Base-by-base conservation (phyloP, 345 rosid genomes). In the Arabis hirsuta region DNA sequence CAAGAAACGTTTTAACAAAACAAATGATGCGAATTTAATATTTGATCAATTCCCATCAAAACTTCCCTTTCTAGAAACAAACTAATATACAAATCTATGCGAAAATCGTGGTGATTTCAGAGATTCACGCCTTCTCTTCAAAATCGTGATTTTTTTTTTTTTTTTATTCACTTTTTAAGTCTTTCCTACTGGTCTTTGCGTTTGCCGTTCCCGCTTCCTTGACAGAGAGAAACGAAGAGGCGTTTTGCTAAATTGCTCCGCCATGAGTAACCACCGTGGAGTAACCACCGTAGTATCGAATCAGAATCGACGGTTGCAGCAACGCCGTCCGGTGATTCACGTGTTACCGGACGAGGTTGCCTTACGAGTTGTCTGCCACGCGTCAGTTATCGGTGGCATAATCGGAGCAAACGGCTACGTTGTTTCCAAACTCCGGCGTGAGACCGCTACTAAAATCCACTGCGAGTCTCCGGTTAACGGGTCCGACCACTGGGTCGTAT, bases 331-430 rank as follows among this genome's bases (percentile, higher is more conserved):
- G 24, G 55, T 65, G 31, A 72, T 66, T 13, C 59, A 77, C 50
- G 59, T 71, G 12, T 50, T 57, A 32, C 74, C 79, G 0, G 81
- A 74, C 16, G 76, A 79, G 50, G 69, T 76, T 12, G 67, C 82
- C 0, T 48, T 84, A 27, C 83, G 88, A 54, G 55, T 84, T 9
- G 73, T 81, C 20, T 84, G 88, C 62, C 84, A 77, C 55, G 71
- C 56, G 12, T 79, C 84, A 22, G 76, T 65, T 4, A 32, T 81
- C 45, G 81, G 83, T 0, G 84, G 84, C 5, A 57, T 84, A 16
- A 72, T 84, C 76, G 88, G 88, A 24, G 34, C 47, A 7, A 72
- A 78, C 36, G 88, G 86, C 14, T 34, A 3, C 8, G 54, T 79
- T 9, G 63, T 84, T 14, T 68, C 83, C 1, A 69, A 55, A 41